Conservation (phyloP, 2,329 filamentous ascomycete genomes). For the Trichoderma hamatum region DNA sequence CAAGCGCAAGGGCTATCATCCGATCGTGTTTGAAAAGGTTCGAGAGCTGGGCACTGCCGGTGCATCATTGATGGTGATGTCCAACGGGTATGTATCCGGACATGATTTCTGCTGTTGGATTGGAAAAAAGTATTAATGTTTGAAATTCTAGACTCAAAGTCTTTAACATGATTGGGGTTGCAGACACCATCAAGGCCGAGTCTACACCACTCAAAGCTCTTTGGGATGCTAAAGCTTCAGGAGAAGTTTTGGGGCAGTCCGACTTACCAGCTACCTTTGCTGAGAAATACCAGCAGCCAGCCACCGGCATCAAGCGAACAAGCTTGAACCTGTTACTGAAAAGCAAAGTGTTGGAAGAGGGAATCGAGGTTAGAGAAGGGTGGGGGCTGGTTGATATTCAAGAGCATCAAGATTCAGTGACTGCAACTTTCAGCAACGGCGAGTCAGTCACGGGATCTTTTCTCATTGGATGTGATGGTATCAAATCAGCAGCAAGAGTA, state of each 20-base stretch:
- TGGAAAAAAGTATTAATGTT: not conserved
- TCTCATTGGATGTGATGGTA: conserved; percentile 34
- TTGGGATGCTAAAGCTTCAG: conserved; percentile 30
- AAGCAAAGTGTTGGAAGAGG: conserved; percentile 26
- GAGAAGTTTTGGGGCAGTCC: conserved; percentile 31
- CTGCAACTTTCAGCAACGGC: conserved; percentile 31
- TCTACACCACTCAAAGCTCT: conserved; percentile 30
- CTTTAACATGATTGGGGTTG: conserved; percentile 31
- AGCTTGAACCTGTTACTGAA: conserved; percentile 31
- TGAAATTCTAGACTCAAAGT: conserved; percentile 30
- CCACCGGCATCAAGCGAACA: conserved; percentile 32
- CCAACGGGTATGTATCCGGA: conserved; percentile 31
- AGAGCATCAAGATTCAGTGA: conserved; percentile 31
- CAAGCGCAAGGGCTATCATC: conserved; percentile 34
- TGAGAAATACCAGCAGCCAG: conserved; percentile 32
- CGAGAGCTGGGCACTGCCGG: conserved; percentile 32
- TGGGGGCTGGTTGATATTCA: conserved; percentile 33
- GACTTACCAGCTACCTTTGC: conserved; percentile 29
- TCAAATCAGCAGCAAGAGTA: conserved; percentile 31
- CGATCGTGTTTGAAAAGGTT: conserved; percentile 35
- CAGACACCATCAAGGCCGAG: conserved; percentile 26
- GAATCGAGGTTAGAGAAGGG: conserved; percentile 33
- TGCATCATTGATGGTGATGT: conserved; percentile 35
- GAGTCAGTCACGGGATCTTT: conserved; percentile 31
- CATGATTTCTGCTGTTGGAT: not conserved